Evolutionary conservation across 2,329 filamentous ascomycete genomes (phyloP).

Genomic region (Diplodia scrobiculata): DNA sequence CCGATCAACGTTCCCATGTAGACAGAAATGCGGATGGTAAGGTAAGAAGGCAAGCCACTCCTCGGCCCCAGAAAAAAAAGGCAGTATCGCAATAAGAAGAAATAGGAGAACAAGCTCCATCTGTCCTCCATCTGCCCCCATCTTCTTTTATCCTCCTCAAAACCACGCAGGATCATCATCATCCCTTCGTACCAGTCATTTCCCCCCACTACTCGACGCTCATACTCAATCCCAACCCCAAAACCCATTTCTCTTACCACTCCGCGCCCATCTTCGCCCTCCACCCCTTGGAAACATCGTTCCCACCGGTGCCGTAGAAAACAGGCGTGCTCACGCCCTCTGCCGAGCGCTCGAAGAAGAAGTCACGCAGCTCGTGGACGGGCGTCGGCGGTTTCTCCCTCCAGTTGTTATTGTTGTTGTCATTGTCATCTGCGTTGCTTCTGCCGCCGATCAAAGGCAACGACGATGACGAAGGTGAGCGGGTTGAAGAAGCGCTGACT

Average conservation of each 20-base stretch:
- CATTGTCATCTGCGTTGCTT: neutral
- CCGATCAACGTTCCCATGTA: too few species aligned
- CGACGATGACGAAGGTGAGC: neutral
- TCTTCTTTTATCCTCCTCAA: too few species aligned
- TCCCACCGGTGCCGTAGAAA: slow-evolving; percentile 13
- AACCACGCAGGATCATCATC: too few species aligned
- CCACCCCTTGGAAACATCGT: neutral
- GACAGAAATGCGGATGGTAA: too few species aligned
- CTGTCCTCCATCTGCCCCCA: too few species aligned
- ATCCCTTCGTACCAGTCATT: too few species aligned
- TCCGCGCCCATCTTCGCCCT: slow-evolving; percentile 18
- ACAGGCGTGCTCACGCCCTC: neutral
- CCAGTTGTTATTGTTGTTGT: too few species aligned
- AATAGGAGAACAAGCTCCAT: too few species aligned
- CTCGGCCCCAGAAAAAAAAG: too few species aligned
- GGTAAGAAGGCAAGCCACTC: too few species aligned
- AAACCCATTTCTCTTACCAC: neutral
- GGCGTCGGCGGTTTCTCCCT: neutral
- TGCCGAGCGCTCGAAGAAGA: slow-evolving; percentile 13
- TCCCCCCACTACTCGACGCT: too few species aligned
- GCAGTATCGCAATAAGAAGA: too few species aligned
- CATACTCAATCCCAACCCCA: neutral
- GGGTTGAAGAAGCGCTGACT: neutral
- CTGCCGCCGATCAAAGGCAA: neutral
- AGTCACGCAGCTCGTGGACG: slow-evolving; percentile 11